These are phyloP conservation scores for Mariannaea sp. DNA, from an alignment of 2,329 filamentous ascomycete genomes.

Conservation along the genomic window DNA sequence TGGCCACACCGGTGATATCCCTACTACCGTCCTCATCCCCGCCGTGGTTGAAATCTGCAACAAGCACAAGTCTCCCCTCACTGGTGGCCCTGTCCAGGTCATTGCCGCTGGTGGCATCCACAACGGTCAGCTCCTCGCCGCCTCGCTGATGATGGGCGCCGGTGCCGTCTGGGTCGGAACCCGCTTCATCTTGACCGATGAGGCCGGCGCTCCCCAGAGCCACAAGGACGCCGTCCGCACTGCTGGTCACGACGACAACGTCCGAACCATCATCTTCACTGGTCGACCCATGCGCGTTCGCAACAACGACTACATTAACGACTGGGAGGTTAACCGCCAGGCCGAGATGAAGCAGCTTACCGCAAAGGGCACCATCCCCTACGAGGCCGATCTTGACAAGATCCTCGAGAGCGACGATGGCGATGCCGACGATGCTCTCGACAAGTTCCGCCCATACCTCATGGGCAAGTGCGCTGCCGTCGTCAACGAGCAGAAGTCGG, in stretches of 20 bases:
- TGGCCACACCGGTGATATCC: slow-evolving; percentile 93
- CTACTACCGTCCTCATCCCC: slow-evolving; percentile 90
- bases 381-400: slow-evolving; percentile 92
- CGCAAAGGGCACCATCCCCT: slow-evolving; percentile 85
- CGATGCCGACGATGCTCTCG: slow-evolving; percentile 79
- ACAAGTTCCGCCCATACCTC: slow-evolving; percentile 86
- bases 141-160: slow-evolving; percentile 90
- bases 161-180: slow-evolving; percentile 96
- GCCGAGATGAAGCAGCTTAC: slow-evolving; percentile 93
- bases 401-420: slow-evolving; percentile 68
- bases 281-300: slow-evolving; percentile 92
- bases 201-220: slow-evolving; percentile 89
- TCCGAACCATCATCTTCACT: slow-evolving; percentile 98
- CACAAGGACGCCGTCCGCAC: slow-evolving; percentile 97
- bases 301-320: slow-evolving; percentile 89
- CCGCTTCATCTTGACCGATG: slow-evolving; percentile 89
- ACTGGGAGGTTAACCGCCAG: slow-evolving; percentile 93
- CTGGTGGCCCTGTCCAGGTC: slow-evolving; percentile 85
- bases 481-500: slow-evolving; percentile 88
- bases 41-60: slow-evolving; percentile 82
- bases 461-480: slow-evolving; percentile 98
- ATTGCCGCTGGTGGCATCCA: slow-evolving; percentile 92
- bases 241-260: slow-evolving; percentile 90
- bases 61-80: slow-evolving; percentile 84
- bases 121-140: slow-evolving; percentile 88